Percentiles rank a stretch among this genome's conserved stretches.
phyloP scores from a whole-genome alignment of 2,329 filamentous ascomycete genomes.

The Ceratocystis lukuohia region DNA sequence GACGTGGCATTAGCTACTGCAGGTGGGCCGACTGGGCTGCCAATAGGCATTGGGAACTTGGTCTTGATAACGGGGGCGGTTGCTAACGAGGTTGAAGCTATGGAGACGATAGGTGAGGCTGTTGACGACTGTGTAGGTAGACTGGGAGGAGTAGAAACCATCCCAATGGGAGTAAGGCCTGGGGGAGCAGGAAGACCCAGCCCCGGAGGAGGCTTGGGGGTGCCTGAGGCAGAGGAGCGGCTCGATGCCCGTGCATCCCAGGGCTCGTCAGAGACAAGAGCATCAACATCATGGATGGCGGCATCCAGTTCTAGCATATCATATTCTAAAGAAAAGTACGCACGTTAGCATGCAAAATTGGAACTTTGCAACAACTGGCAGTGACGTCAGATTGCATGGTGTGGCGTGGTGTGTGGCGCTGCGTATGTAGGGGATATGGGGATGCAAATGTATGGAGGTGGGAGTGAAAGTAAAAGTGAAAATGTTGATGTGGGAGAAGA shows the following conservation, averaged over 20 bases:
- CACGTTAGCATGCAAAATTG: slow-evolving; percentile 31
- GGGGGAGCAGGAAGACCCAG: slow-evolving; percentile 24
- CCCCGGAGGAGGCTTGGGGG: slow-evolving; percentile 12
- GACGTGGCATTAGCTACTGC: background rate
- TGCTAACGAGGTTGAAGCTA: background rate
- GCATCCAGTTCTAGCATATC: slow-evolving; percentile 48
- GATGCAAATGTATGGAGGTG: background rate
- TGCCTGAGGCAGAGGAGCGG: background rate
- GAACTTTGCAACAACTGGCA: slow-evolving; percentile 18
- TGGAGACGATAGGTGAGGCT: background rate
- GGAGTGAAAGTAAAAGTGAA: too few relatives aligned
- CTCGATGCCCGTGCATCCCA: background rate
- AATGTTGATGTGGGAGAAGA: background rate
- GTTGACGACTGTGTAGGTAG: background rate
- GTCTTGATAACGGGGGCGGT: background rate
- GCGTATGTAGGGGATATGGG: background rate
- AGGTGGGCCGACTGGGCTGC: background rate
- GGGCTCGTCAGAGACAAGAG: slow-evolving; percentile 50
- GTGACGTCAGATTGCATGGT: slow-evolving; percentile 7
- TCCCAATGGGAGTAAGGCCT: slow-evolving; percentile 19
- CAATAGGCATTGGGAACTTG: background rate
- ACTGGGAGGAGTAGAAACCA: background rate
- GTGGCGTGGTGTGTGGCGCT: background rate
- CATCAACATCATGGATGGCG: slow-evolving; percentile 50
- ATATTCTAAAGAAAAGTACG: slow-evolving; percentile 39